These are phyloP conservation scores for Ophiocordyceps polyrhachis-furcata DNA, from an alignment of 2,329 filamentous ascomycete species.

Conservation along the genomic window DNA sequence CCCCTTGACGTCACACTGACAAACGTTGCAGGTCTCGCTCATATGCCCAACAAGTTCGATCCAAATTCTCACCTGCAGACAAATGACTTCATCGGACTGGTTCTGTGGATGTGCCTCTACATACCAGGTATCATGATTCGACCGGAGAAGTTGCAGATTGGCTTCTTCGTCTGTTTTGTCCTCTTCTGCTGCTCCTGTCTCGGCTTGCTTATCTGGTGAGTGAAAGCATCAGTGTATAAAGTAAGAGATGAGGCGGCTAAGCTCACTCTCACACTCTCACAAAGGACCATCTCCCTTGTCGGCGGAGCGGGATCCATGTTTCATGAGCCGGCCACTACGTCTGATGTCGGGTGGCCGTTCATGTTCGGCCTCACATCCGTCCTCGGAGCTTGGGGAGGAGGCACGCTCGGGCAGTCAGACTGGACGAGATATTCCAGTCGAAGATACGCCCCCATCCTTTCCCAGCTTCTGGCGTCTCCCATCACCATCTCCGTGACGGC, in stretches of 20 bases:
- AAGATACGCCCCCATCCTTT: conserved; percentile 5
- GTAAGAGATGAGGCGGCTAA: neutral
- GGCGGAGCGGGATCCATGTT: conserved; percentile 8
- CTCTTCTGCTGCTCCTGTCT: conserved; percentile 7
- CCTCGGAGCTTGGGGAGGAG: conserved; percentile 9
- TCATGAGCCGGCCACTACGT: conserved; percentile 5
- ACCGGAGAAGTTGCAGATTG: conserved; percentile 9
- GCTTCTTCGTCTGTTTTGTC: conserved; percentile 9
- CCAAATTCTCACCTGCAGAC: conserved; percentile 8
- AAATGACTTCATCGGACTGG: conserved; percentile 10
- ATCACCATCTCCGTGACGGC: conserved; percentile 11
- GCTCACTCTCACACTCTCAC: too few relatives aligned
- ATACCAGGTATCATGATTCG: conserved; percentile 6
- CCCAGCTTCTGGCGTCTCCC: conserved; percentile 8
- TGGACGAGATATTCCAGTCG: conserved; percentile 10
- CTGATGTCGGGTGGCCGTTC: conserved; percentile 11
- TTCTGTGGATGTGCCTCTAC: conserved; percentile 9
- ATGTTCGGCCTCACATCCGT: conserved; percentile 13
- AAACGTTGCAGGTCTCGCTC: conserved; percentile 4
- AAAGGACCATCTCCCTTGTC: conserved; percentile 6
- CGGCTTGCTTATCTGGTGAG: conserved; percentile 6
- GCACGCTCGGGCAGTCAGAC: conserved; percentile 11
- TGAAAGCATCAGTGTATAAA: too few relatives aligned
- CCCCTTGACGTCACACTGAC: neutral
- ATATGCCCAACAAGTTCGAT: conserved; percentile 8